phyloP scores from a whole-genome alignment of 2,329 filamentous ascomycete genomes.

The Verticillium alfalfae region DNA sequence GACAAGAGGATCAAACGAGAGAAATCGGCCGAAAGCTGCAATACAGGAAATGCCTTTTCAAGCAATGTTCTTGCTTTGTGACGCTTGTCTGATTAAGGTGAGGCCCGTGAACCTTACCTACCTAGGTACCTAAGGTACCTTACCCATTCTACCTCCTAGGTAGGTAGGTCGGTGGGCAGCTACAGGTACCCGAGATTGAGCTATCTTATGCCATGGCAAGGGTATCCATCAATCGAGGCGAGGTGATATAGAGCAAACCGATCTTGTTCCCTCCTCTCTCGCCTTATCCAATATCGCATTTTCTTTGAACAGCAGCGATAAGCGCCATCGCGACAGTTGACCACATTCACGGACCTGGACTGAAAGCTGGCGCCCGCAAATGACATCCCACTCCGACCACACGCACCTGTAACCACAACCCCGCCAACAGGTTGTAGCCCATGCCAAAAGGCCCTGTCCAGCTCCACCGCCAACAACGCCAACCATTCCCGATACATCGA shows the following conservation, averaged over 20 bases:
- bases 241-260: background rate
- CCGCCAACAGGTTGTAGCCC: slow-evolving; percentile 1
- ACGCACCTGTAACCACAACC: background rate
- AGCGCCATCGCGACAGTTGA: background rate
- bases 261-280: background rate
- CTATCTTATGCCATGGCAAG: background rate
- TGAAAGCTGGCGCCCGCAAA: slow-evolving; percentile 1
- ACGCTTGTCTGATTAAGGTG: background rate
- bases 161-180: no score
- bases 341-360: background rate
- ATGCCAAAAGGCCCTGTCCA: background rate
- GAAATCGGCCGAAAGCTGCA: background rate
- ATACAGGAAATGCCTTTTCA: background rate
- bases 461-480: slow-evolving; percentile 1
- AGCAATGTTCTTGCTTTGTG: background rate
- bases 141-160: no score
- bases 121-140: background rate
- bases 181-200: no score
- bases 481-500: slow-evolving; percentile 1
- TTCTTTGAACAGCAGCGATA: background rate
- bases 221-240: background rate
- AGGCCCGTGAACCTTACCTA: background rate
- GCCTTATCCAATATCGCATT: background rate
- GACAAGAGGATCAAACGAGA: background rate
- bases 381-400: background rate